Base-by-base conservation (phyloP, 495 filamentous ascomycete species). In the Rusavskia elegans region DNA sequence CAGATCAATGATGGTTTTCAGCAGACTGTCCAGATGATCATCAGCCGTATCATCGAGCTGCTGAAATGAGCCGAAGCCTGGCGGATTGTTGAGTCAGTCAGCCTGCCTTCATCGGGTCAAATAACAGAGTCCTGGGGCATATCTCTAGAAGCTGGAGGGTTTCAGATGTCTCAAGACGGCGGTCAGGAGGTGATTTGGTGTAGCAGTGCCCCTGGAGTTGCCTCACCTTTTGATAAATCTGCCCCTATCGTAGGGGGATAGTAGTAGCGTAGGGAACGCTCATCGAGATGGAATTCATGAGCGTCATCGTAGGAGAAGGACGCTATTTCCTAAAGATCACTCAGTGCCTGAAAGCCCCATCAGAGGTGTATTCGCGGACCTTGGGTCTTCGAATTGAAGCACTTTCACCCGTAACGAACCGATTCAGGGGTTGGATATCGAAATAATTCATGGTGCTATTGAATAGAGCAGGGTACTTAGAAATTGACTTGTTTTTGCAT, bases 291-390 rank as follows among this genome's bases (percentile, higher is more conserved):
- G 60, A 85, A 87, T n/a, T 74, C 58, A 64, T 84, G 93, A 13
- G 87, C 63, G 11, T 85, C 72, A 67, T 96, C 87, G 65, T 88
- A 96, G 0, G 90, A 97, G 64, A 96, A 98, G 63, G 71, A 85
- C 2, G 86, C 73, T 49, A 96, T 85, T 68, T 98, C 92, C 83
- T 89, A 17, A 45, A 7, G n/a, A 52, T 20, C n/a, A 9, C 39
- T n/a, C 11, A 57, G 19, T 27, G 29, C 27, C n/a, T 14, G 9
- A 20, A 27, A 1, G 29, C 1, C 38, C 13, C 17, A 48, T 14
- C 37, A 38, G 32, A 35, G 19, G 20, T 30, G 32, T 54, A 45
- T 30, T 48, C 37, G 62, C 70, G 48, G 65, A 83, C 83, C 68
- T 71, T 84, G 16, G 83, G 83, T 53, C 83, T 72, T 57, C 81